These are phyloP conservation scores for Saitozyma podzolica DNA, from an alignment of 768 basidiomycete genomes.

Conservation along the genomic window DNA sequence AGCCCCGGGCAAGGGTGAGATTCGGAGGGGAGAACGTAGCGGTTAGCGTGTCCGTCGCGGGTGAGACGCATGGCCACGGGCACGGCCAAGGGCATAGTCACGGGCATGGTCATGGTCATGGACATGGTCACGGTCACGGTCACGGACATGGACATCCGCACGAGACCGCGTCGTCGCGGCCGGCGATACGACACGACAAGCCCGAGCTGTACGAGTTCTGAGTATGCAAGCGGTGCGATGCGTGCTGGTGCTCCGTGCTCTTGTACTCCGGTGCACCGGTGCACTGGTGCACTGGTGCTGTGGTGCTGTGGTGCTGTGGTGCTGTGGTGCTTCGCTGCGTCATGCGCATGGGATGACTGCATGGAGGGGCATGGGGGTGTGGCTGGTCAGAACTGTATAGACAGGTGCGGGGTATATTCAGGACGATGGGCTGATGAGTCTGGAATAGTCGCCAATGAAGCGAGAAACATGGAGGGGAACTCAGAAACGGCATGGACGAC, in stretches of 20 bases:
- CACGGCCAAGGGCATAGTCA: not conserved
- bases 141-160: constrained; percentile 24
- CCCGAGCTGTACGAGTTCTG: constrained; percentile 53
- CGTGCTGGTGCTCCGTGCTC: too few relatives aligned
- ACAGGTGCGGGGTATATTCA: not conserved
- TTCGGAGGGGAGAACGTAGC: constrained; percentile 42
- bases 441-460: too few relatives aligned
- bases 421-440: not conserved
- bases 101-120: not conserved
- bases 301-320: too few relatives aligned
- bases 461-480: too few relatives aligned
- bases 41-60: not conserved
- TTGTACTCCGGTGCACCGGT: too few relatives aligned
- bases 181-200: constrained; percentile 44
- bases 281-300: too few relatives aligned
- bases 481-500: too few relatives aligned
- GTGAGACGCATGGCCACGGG: not conserved
- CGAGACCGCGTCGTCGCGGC: constrained; percentile 9
- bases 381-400: too few relatives aligned
- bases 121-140: not conserved
- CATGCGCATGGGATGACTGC: too few relatives aligned
- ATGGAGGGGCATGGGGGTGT: too few relatives aligned
- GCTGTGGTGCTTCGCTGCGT: too few relatives aligned
- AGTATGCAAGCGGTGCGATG: not conserved
- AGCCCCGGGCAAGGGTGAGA: constrained; percentile 34